Conservation (phyloP, 1,284 basidiomycete species). For the Malassezia equina region DNA sequence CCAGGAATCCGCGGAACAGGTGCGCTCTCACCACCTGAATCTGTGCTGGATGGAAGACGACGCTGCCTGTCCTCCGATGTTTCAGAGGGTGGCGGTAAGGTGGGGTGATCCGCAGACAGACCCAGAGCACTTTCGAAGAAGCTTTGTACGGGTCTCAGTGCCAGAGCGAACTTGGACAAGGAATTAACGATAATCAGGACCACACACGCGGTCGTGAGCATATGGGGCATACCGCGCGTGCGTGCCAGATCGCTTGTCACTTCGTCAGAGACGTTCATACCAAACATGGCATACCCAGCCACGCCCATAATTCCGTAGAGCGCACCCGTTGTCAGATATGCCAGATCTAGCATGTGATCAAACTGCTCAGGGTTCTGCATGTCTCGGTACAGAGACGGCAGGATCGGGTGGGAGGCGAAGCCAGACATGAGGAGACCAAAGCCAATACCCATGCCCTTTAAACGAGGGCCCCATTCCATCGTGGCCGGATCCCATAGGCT, state of each 20-base stretch:
- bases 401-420: constrained; percentile 86
- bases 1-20: neutral
- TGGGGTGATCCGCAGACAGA: neutral
- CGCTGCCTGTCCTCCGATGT: neutral
- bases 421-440: constrained; percentile 95
- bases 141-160: constrained; percentile 58
- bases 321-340: constrained; percentile 71
- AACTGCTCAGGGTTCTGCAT: constrained; percentile 77
- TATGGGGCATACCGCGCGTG: constrained; percentile 64
- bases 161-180: constrained; percentile 71
- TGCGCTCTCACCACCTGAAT: neutral
- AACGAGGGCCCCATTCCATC: constrained; percentile 59
- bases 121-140: constrained; percentile 28
- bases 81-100: too few relatives aligned
- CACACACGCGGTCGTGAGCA: constrained; percentile 66
- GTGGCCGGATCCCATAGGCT: constrained; percentile 66
- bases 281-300: constrained; percentile 72
- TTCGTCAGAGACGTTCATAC: constrained; percentile 55
- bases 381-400: constrained; percentile 78
- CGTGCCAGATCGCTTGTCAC: constrained; percentile 74
- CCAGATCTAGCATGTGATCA: constrained; percentile 69
- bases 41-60: constrained; percentile 15
- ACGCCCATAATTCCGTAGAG: constrained; percentile 72
- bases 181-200: constrained; percentile 78
- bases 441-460: constrained; percentile 53